phyloP scores from a whole-genome alignment of 2,329 filamentous ascomycete species.

The Botryotinia calthae region DNA sequence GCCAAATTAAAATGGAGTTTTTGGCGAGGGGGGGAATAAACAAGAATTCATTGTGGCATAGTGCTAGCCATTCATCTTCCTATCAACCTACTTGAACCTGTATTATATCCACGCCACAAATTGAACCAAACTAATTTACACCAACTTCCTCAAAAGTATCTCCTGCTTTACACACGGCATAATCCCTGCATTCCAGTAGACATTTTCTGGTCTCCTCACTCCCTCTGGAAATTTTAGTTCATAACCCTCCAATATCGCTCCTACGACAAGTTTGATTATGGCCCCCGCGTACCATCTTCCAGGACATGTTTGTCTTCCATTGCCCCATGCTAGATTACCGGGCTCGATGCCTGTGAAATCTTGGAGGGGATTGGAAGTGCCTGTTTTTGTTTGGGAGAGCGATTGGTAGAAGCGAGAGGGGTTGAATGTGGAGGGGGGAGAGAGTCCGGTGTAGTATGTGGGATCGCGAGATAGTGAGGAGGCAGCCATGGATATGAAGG shows the following conservation, averaged over 20 bases:
- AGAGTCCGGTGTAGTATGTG: background rate
- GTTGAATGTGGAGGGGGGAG: constrained; percentile 27
- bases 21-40: background rate
- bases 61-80: no score
- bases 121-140: background rate
- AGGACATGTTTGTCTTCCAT: constrained; percentile 14
- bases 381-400: background rate
- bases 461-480: constrained; percentile 17
- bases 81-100: no score
- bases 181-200: background rate
- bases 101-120: background rate
- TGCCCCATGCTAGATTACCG: constrained; percentile 22
- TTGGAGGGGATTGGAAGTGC: background rate
- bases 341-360: constrained; percentile 13
- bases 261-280: constrained; percentile 23
- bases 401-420: constrained; percentile 32
- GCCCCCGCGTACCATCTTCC: constrained; percentile 7
- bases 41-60: no score
- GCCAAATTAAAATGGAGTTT: background rate
- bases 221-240: constrained; percentile 24
- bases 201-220: background rate
- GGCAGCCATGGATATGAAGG: constrained; percentile 29
- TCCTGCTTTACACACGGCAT: background rate
- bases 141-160: constrained; percentile 1
- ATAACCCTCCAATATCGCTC: constrained; percentile 37